A percentile compares a stretch with the other conserved stretches of the same genome.
Conservation (phyloP, 2,329 filamentous ascomycete genomes). For the Thielaviopsis cerberus region DNA sequence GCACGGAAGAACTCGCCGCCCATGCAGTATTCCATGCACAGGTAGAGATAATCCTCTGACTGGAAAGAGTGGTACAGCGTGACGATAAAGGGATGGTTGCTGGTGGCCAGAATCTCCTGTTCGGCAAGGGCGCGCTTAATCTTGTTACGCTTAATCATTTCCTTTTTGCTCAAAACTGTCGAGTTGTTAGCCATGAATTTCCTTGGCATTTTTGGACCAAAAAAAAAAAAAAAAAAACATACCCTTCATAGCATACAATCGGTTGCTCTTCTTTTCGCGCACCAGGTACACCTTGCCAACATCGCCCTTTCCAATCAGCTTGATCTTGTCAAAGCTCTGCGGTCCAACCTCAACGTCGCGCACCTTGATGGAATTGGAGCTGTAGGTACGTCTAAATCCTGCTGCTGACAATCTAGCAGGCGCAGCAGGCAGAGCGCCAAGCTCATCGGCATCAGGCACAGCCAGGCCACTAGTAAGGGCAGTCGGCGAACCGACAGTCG, state of each 20-base stretch:
- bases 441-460: constrained; percentile 29
- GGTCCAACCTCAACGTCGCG: constrained; percentile 91
- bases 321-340: constrained; percentile 97
- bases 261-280: constrained; percentile 87
- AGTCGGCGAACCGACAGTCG: constrained; percentile 16
- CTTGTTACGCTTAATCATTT: constrained; percentile 99
- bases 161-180: constrained; percentile 91
- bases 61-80: constrained; percentile 98
- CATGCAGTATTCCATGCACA: constrained; percentile 99
- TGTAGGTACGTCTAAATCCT: constrained; percentile 85
- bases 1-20: constrained; percentile 97
- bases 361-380: constrained; percentile 97
- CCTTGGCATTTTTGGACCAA: constrained; percentile 24
- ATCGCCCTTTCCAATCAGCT: constrained; percentile 95
- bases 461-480: constrained; percentile 20
- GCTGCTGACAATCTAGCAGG: constrained; percentile 45
- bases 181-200: constrained; percentile 9
- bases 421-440: constrained; percentile 45
- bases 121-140: constrained; percentile 96
- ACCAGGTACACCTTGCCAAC: constrained; percentile 97
- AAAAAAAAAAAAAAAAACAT: constrained; percentile 17
- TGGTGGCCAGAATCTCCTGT: constrained; percentile 93
- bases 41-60: constrained; percentile 91
- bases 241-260: constrained; percentile 99
- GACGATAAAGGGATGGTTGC: constrained; percentile 97